A percentile compares a stretch with the other conserved stretches of the same genome.
phyloP scores from a whole-genome alignment of 306 rosid species.

The Elaeagnus macrophylla region DNA sequence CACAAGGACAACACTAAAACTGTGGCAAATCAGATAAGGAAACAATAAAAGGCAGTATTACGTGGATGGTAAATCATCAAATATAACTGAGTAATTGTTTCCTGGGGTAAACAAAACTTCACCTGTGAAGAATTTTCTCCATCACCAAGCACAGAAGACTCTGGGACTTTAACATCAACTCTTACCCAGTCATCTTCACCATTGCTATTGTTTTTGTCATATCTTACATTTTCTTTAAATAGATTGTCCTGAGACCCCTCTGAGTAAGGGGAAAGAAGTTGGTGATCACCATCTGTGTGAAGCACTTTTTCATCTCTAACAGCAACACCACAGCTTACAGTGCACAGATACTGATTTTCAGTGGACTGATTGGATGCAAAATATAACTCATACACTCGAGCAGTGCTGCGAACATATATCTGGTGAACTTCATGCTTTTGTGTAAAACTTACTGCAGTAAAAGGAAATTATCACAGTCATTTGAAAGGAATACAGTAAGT shows the following conservation, averaged over 20 bases:
- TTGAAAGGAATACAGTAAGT: constrained; percentile 5
- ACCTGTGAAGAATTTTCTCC: constrained; percentile 11
- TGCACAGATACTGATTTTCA: constrained; percentile 56
- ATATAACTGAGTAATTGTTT: constrained; percentile 38
- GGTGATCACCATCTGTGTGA: constrained; percentile 22
- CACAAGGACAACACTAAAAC: neutral
- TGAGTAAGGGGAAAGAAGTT: constrained; percentile 18
- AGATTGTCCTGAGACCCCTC: constrained; percentile 20
- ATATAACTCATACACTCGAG: constrained; percentile 76
- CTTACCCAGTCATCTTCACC: constrained; percentile 65
- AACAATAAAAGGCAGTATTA: constrained; percentile 7
- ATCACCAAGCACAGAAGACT: constrained; percentile 16
- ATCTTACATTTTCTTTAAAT: constrained; percentile 27
- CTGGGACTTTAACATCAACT: constrained; percentile 54
- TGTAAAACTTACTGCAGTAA: constrained; percentile 44
- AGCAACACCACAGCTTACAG: constrained; percentile 67
- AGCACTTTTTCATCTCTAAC: constrained; percentile 52
- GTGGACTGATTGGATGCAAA: constrained; percentile 29
- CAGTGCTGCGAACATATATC: constrained; percentile 76
- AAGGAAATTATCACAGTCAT: neutral
- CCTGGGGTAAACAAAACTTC: constrained; percentile 16
- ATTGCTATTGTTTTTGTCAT: constrained; percentile 16
- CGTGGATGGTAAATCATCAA: constrained; percentile 3
- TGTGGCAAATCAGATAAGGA: neutral
- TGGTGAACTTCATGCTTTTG: constrained; percentile 61